phyloP scores from a whole-genome alignment of 495 filamentous ascomycete genomes.

The Penicillium cataractarum region DNA sequence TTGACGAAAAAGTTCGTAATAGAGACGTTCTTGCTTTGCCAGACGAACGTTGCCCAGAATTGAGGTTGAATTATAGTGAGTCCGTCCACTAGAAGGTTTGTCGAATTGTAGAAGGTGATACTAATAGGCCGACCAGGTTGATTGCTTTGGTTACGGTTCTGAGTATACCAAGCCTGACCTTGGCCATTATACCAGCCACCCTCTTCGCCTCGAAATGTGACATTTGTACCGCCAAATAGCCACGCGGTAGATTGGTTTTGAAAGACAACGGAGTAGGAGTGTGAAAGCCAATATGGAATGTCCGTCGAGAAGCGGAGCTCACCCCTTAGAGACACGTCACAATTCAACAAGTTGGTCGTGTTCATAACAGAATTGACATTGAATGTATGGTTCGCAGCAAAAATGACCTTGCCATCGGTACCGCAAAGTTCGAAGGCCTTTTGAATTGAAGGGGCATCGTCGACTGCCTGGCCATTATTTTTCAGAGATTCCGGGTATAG shows the following conservation, averaged over 20 bases:
- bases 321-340: slow-evolving; percentile 41
- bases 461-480: slow-evolving; percentile 22
- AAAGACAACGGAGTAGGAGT: slow-evolving; percentile 46
- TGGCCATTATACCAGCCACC: slow-evolving; percentile 53
- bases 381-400: slow-evolving; percentile 40
- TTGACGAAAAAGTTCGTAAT: slow-evolving; percentile 51
- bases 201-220: slow-evolving; percentile 33
- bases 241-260: slow-evolving; percentile 54
- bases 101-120: slow-evolving; percentile 43
- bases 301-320: slow-evolving; percentile 44
- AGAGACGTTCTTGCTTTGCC: slow-evolving; percentile 38
- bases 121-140: slow-evolving; percentile 49
- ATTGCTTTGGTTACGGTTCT: slow-evolving; percentile 38
- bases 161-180: slow-evolving; percentile 50
- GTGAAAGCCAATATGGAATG: slow-evolving; percentile 48
- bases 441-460: slow-evolving; percentile 47
- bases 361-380: slow-evolving; percentile 48
- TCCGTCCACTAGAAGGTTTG: slow-evolving; percentile 35
- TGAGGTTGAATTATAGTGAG: slow-evolving; percentile 46
- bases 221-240: slow-evolving; percentile 48
- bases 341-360: slow-evolving; percentile 47
- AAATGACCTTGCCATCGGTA: slow-evolving; percentile 40
- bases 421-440: slow-evolving; percentile 47
- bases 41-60: slow-evolving; percentile 49
- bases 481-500: slow-evolving; percentile 27